Conservation (phyloP, 164 flowering plant genomes). For the Piper betle region DNA sequence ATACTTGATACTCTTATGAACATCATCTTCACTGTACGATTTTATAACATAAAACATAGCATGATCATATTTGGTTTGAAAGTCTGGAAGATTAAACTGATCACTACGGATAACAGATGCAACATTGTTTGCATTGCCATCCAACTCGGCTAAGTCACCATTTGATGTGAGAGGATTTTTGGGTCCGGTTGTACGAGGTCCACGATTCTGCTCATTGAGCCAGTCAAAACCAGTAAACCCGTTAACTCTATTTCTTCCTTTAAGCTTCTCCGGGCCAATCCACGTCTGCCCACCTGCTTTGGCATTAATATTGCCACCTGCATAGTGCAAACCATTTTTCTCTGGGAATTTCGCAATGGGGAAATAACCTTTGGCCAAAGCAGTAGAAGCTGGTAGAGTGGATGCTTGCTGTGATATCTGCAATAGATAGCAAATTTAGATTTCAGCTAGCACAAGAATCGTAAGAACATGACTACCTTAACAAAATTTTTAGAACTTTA, state of each 20-base stretch:
- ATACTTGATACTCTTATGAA: conserved; percentile 76
- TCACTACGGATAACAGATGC: conserved; percentile 23
- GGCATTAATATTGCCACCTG: conserved; percentile 17
- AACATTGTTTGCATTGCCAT: conserved; percentile 10
- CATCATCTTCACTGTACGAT: conserved; percentile 78
- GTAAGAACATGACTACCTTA: background rate
- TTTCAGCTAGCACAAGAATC: background rate
- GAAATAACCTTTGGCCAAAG: conserved; percentile 20
- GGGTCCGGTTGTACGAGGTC: conserved; percentile 30
- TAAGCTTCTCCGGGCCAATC: conserved; percentile 27
- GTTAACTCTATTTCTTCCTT: conserved; percentile 23
- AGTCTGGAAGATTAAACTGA: conserved; percentile 46
- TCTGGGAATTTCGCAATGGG: conserved; percentile 20
- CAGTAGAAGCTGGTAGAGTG: conserved; percentile 23
- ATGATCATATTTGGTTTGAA: conserved; percentile 37
- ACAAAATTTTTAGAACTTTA: background rate
- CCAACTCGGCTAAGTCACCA: conserved; percentile 12
- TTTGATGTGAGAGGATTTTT: conserved; percentile 15
- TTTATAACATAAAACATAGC: conserved; percentile 69
- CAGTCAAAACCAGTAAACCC: conserved; percentile 20
- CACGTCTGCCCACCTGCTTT: conserved; percentile 25
- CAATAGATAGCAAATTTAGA: background rate
- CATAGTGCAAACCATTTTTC: conserved; percentile 29
- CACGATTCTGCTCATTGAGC: conserved; percentile 43
- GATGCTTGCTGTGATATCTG: conserved; percentile 20